Evolutionary conservation across 257 asterid species (phyloP).

Genomic region (Solanum etuberosum): DNA sequence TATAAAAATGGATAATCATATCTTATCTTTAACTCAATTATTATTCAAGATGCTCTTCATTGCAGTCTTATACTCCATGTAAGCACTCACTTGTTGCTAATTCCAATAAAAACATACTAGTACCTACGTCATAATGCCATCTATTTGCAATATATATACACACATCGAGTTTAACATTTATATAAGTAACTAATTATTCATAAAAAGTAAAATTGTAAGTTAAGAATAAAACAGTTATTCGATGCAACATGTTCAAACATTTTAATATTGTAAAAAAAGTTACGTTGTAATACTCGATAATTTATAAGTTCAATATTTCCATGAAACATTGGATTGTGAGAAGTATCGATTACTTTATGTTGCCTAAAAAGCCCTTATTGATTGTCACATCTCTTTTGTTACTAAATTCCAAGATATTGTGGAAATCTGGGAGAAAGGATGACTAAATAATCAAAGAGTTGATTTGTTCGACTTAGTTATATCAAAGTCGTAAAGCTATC

Average conservation of each 20-base stretch:
- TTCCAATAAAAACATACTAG: not conserved
- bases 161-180: not conserved
- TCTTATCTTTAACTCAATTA: not conserved
- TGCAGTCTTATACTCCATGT: not conserved
- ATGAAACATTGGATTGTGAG: not conserved
- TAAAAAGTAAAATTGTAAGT: not conserved
- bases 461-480: not conserved
- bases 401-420: not conserved
- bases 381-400: not conserved
- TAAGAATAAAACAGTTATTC: not conserved
- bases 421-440: not conserved
- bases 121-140: not conserved
- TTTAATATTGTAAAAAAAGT: not conserved
- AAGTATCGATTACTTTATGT: not conserved
- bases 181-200: not conserved
- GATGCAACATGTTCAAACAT: not conserved
- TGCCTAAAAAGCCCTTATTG: not conserved
- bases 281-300: not conserved
- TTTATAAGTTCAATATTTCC: not conserved
- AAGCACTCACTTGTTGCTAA: not conserved
- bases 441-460: not conserved
- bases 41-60: not conserved
- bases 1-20: not conserved
- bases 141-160: not conserved
- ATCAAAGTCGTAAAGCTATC: too few relatives aligned